Conservation (phyloP, 495 filamentous ascomycete species). For the Chaetomium fimeti region DNA sequence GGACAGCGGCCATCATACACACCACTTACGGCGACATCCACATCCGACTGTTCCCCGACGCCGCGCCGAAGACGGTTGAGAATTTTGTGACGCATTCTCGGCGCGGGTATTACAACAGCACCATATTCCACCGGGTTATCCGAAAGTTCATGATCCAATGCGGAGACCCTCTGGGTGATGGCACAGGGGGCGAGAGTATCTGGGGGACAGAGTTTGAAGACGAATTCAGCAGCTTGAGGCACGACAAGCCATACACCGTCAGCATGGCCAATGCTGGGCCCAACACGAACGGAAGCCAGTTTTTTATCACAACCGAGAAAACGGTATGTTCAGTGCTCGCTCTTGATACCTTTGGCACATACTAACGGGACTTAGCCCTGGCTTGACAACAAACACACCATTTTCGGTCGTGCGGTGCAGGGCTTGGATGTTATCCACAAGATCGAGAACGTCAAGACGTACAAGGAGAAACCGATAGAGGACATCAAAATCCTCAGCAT, state of each 20-base stretch:
- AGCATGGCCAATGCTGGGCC: slow-evolving; percentile 97
- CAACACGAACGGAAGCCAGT: slow-evolving; percentile 78
- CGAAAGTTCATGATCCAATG: slow-evolving; percentile 98
- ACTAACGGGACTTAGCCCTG: slow-evolving; percentile 58
- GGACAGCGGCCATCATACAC: slow-evolving; percentile 80
- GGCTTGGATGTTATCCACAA: slow-evolving; percentile 93
- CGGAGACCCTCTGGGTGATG: slow-evolving; percentile 91
- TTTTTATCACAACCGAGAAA: slow-evolving; percentile 98
- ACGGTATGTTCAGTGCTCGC: slow-evolving; percentile 52
- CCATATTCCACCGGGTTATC: slow-evolving; percentile 96
- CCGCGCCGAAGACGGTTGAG: slow-evolving; percentile 94
- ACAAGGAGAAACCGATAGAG: slow-evolving; percentile 94
- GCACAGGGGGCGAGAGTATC: slow-evolving; percentile 93
- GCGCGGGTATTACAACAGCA: slow-evolving; percentile 91
- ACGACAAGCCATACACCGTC: slow-evolving; percentile 94
- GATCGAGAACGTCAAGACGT: slow-evolving; percentile 90
- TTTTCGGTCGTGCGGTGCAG: slow-evolving; percentile 87
- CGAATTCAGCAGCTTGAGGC: slow-evolving; percentile 85
- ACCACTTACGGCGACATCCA: slow-evolving; percentile 95
- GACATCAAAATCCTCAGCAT: slow-evolving; percentile 98
- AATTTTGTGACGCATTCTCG: slow-evolving; percentile 94
- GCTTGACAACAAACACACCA: slow-evolving; percentile 94
- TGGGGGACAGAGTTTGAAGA: slow-evolving; percentile 96
- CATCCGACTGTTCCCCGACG: slow-evolving; percentile 87
- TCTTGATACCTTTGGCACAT: background rate